Evolutionary conservation across 495 filamentous ascomycete genomes (phyloP), one percentile per base, ranked within the genome.

Genomic region (Penicillium silybi): DNA sequence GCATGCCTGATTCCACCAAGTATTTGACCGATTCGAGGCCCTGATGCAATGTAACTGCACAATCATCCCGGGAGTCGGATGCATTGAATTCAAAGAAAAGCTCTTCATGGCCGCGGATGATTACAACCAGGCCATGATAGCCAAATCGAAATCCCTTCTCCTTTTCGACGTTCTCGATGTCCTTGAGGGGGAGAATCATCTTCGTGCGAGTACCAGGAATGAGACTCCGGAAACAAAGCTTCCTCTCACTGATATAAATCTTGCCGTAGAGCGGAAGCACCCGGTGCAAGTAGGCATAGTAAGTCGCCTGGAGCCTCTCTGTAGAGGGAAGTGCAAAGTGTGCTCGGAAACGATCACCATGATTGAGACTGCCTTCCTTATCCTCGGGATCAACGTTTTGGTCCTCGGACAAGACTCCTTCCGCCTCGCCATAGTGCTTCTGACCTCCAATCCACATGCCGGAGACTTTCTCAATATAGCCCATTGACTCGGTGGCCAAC

Each of bases 391-490:
- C 85, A 44, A 83, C 78, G 22, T 82, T 78, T 19, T 74, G 77
- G 25, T 80, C 78, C 50, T 89, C 81, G 2, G 86, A 73, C 37
- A 83, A 70, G 20, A 89, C 71, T 34, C 82, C 87, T 61, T 87
- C 80, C 3, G 80, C 79, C 26, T 92, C 87, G 17, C 85, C 81
- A 58, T 97, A 98, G 67, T 98, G 93, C 60, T 84, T 88, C 62
- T 86, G 85, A 16, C 89, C 89, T 26, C 93, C 93, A 49, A 89
- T 85, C 87, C 93, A 95, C 89, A 97, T 97, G 34, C 90, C 93
- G 4, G 92, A 96, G 0, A 97, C 92, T 63, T 96, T 96, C 59
- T 95, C 92, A 25, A 96, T 84, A 65, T 98, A 98, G 16, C 90
- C 90, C 89, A 96, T 97, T 2, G 93, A 95, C 62, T 97, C 91